Percentiles rank a stretch among this genome's conserved stretches.
These are phyloP conservation scores for Trypanosoma lewisi DNA, from an alignment of 208 protist species.

Conservation along the genomic window DNA sequence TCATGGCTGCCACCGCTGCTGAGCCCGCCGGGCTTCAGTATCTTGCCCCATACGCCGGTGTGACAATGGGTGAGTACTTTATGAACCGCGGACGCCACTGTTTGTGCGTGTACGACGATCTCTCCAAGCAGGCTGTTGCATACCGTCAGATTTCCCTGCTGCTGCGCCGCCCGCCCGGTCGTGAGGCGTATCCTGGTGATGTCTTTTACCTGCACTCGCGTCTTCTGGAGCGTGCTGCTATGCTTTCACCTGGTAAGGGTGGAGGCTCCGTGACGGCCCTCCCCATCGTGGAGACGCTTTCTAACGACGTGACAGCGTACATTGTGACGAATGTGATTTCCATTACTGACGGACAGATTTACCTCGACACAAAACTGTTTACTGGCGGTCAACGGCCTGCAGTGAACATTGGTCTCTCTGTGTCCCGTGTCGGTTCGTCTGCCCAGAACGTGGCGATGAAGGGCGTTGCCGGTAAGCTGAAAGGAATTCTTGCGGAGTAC, in stretches of 20 bases:
- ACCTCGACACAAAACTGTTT: constrained; percentile 93
- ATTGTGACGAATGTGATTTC: constrained; percentile 95
- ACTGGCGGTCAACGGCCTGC: constrained; percentile 91
- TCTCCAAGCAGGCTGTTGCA: constrained; percentile 95
- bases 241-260: constrained; percentile 79
- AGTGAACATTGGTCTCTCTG: constrained; percentile 94
- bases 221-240: constrained; percentile 91
- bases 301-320: constrained; percentile 94
- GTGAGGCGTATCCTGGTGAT: constrained; percentile 94
- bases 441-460: constrained; percentile 93
- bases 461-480: constrained; percentile 88
- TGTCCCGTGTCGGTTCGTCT: constrained; percentile 92
- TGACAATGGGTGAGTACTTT: constrained; percentile 93
- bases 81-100: constrained; percentile 91
- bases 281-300: constrained; percentile 93
- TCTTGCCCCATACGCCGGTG: constrained; percentile 89
- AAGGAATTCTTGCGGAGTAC: constrained; percentile 93
- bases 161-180: constrained; percentile 88
- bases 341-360: constrained; percentile 95
- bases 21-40: constrained; percentile 91
- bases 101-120: constrained; percentile 93
- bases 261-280: constrained; percentile 90
- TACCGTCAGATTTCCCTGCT: constrained; percentile 95
- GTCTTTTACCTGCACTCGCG: constrained; percentile 95
- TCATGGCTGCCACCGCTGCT: constrained; percentile 91